Evolutionary conservation across 192 early-diverging fungal species (phyloP).

Genomic region (Dissophora globulifera): DNA sequence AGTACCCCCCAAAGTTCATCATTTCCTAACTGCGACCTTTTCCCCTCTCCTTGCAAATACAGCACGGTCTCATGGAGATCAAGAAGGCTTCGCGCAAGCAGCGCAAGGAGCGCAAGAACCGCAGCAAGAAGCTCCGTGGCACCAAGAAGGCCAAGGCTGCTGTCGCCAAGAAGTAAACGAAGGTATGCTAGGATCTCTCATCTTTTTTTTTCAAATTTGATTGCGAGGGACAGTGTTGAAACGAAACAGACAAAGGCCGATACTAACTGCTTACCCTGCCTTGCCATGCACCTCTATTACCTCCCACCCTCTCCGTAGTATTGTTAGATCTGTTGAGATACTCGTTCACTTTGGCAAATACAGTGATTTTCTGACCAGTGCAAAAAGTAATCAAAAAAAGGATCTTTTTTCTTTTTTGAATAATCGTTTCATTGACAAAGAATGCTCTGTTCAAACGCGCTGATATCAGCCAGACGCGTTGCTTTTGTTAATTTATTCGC

Average conservation of each 20-base stretch:
- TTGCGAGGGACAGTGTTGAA: too few species aligned
- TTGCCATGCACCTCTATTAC: neutral
- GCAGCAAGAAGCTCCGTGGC: conserved; percentile 98
- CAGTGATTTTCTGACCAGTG: conserved; percentile 32
- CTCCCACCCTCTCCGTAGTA: conserved; percentile 1
- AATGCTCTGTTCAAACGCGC: too few species aligned
- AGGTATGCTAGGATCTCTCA: conserved; percentile 10
- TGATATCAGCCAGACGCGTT: too few species aligned
- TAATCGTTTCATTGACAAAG: too few species aligned
- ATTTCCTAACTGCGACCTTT: neutral
- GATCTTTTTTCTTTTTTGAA: neutral
- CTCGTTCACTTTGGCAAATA: conserved; percentile 35
- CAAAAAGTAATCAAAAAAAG: neutral
- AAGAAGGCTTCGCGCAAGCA: conserved; percentile 92
- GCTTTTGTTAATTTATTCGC: too few species aligned
- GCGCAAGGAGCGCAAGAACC: conserved; percentile 99
- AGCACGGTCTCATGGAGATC: conserved; percentile 71
- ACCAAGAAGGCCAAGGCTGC: conserved; percentile 90
- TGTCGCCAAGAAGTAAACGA: conserved; percentile 68
- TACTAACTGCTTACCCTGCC: too few species aligned
- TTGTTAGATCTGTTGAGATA: conserved; percentile 21
- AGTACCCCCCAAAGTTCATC: too few species aligned
- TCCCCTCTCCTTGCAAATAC: neutral
- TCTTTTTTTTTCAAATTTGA: too few species aligned
- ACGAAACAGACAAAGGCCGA: too few species aligned